Conservation (phyloP, 345 rosid species). For the Salix viminalis region DNA sequence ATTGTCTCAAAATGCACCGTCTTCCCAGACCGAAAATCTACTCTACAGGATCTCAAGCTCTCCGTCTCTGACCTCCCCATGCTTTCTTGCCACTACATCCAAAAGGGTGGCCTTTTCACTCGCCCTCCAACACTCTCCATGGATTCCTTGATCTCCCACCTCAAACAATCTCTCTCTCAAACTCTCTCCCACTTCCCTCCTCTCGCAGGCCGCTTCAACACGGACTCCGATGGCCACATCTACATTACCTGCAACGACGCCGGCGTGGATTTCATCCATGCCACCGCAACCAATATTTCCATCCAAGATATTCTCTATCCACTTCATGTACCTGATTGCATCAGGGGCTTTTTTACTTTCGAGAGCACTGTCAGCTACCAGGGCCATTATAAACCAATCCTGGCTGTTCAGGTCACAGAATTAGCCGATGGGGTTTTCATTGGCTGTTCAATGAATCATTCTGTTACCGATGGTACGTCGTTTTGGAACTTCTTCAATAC, state of each 20-base stretch:
- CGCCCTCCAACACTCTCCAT: conserved; percentile 31
- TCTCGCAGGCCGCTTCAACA: conserved; percentile 75
- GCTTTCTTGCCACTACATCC: conserved; percentile 94
- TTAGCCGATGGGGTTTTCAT: conserved; percentile 70
- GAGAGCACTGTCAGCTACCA: conserved; percentile 64
- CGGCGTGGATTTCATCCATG: conserved; percentile 65
- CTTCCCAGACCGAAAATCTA: conserved; percentile 52
- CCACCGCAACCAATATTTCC: conserved; percentile 31
- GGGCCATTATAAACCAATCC: conserved; percentile 68
- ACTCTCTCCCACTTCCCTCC: conserved; percentile 72
- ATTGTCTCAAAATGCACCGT: conserved; percentile 49
- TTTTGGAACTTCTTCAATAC: conserved; percentile 92
- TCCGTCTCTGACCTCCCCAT: conserved; percentile 95
- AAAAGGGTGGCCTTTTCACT: conserved; percentile 74
- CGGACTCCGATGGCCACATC: conserved; percentile 47
- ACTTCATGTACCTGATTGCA: conserved; percentile 46
- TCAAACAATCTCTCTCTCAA: conserved; percentile 45
- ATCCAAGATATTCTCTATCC: conserved; percentile 48
- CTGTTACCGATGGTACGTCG: conserved; percentile 84
- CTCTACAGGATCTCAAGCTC: conserved; percentile 60
- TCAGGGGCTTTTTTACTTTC: conserved; percentile 54
- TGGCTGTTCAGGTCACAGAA: conserved; percentile 86
- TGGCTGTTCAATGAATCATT: conserved; percentile 70
- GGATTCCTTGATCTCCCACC: conserved; percentile 32
- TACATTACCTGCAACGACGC: conserved; percentile 64